Conservation (phyloP, 2,329 filamentous ascomycete genomes). For the Tothia fuscella region DNA sequence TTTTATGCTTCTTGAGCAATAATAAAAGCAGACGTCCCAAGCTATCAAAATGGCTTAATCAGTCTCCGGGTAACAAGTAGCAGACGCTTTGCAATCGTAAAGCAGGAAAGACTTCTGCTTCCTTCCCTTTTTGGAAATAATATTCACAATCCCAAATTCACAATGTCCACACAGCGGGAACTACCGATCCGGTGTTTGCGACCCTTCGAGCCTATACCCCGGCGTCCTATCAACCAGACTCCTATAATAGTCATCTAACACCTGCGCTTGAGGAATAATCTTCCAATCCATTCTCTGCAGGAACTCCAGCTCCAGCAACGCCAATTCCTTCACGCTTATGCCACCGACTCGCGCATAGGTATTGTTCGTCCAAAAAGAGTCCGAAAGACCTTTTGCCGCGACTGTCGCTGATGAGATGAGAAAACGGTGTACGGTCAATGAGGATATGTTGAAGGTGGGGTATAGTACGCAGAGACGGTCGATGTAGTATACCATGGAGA, state of each 20-base stretch:
- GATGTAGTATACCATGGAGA: constrained; percentile 99
- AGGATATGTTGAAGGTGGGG: constrained; percentile 90
- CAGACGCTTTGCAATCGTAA: too few relatives aligned
- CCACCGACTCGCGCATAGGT: constrained; percentile 92
- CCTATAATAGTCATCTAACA: constrained; percentile 84
- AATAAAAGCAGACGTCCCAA: too few relatives aligned
- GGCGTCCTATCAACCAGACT: constrained; percentile 62
- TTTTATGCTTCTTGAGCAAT: too few relatives aligned
- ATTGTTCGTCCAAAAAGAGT: constrained; percentile 97
- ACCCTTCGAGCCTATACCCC: constrained; percentile 42
- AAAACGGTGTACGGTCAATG: constrained; percentile 91
- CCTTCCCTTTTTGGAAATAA: too few relatives aligned
- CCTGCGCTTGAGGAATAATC: constrained; percentile 90
- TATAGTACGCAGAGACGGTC: constrained; percentile 88
- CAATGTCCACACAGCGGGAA: too few relatives aligned
- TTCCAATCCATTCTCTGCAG: constrained; percentile 88
- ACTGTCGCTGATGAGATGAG: constrained; percentile 93
- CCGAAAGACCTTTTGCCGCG: constrained; percentile 87
- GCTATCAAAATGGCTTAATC: too few relatives aligned
- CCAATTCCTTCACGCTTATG: constrained; percentile 79
- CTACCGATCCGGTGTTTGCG: too few relatives aligned
- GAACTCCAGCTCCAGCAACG: constrained; percentile 86
- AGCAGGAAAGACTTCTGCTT: too few relatives aligned
- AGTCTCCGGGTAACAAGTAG: too few relatives aligned
- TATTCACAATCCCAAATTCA: too few relatives aligned